Percentiles rank a stretch among this genome's conserved stretches.
These are phyloP conservation scores for Candida parachauliodes DNA, from an alignment of 805 yeast genomes.

Conservation along the genomic window DNA sequence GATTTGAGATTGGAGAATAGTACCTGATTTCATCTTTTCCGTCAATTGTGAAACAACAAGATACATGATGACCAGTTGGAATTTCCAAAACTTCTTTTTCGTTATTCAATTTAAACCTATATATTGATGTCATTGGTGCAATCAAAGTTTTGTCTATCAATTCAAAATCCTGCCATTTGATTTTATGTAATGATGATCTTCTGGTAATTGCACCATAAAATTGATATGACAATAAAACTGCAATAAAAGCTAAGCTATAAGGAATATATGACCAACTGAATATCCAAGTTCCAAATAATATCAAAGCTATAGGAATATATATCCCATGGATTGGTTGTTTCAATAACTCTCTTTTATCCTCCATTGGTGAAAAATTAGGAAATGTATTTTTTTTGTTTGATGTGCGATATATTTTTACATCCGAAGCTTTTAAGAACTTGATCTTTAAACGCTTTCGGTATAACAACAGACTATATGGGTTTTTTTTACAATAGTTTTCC, in stretches of 20 bases:
- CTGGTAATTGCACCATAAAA: constrained; percentile 40
- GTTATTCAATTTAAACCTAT: constrained; percentile 62
- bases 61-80: constrained; percentile 76
- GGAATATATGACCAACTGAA: constrained; percentile 51
- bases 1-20: constrained; percentile 74
- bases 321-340: constrained; percentile 75
- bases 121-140: constrained; percentile 68
- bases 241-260: constrained; percentile 33
- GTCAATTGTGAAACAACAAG: constrained; percentile 48
- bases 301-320: constrained; percentile 62
- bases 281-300: constrained; percentile 57
- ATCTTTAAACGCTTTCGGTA: too few relatives aligned
- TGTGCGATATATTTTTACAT: too few relatives aligned
- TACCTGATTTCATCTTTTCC: constrained; percentile 58
- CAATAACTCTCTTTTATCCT: constrained; percentile 50
- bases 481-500: background rate
- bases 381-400: background rate
- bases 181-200: constrained; percentile 44
- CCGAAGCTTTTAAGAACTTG: too few relatives aligned
- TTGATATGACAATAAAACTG: constrained; percentile 29
- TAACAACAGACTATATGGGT: too few relatives aligned
- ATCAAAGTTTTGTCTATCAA: constrained; percentile 70
- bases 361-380: constrained; percentile 16
- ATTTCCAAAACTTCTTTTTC: constrained; percentile 59
- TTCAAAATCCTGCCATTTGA: constrained; percentile 64